Base-by-base conservation (phyloP, 768 basidiomycete genomes). In the Leccinum subtestaceum region DNA sequence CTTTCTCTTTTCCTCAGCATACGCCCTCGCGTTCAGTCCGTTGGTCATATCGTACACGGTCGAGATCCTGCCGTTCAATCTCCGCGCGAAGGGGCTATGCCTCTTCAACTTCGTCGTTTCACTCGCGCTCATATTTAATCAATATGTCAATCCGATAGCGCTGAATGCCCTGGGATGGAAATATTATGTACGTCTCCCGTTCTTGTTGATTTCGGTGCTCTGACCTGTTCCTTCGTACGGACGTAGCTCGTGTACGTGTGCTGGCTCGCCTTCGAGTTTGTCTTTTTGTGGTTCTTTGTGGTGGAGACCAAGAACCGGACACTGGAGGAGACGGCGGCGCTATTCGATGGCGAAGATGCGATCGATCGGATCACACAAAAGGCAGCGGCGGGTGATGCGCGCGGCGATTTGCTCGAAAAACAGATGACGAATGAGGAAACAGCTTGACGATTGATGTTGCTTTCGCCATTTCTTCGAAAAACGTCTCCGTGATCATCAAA, bases 81-180 rank as follows among this genome's bases (percentile, higher is more conserved):
- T 93, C 59, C 85, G 93, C 53, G 91, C 91, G 10, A 90, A 86
- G 65, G 91, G 91, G 0, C 87, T 90, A 60, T 85, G 89, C 7
- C 68, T 89, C 36, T 89, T 91, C 86, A 88, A 86, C 69, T 72
- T 89, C 53, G 77, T 77, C 5, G 77, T 89, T 29, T 85, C 82
- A 65, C 75, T 88, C 38, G 83, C 87, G 2, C 76, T 89, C 27
- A 86, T 89, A 3, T 87, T 93, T 72, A 93, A 89, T 65, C 87
- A 88, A 67, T 88, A 90, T 55, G 82, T 90, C 51, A 92, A 92
- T 64, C 89, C 91, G 7, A 84, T 86, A 76, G 91, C 90, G 1
- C 74, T 93, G 23, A 73, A 77, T 5, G 68, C 69, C 0, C 63
- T 84, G 5, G 75, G 75, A 9, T 84, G 84, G 83, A 78, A 78